A percentile compares a stretch with the other conserved stretches of the same genome.
phyloP scores from a whole-genome alignment of 768 basidiomycete genomes.

The Lepiota venenata region DNA sequence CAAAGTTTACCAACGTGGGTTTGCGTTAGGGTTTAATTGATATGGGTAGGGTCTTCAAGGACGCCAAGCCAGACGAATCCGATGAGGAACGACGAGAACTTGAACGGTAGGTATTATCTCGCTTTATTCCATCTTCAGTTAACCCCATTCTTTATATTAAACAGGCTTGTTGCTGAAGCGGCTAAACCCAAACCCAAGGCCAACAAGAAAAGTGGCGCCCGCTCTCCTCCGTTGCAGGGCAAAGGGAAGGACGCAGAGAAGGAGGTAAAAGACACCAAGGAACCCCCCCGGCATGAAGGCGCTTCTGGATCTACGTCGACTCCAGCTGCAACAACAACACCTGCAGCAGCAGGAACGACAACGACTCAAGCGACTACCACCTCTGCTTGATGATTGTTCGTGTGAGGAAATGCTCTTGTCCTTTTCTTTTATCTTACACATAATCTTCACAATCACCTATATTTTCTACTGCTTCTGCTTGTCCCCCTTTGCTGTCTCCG shows the following conservation, averaged over 20 bases:
- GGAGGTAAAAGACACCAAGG: not conserved
- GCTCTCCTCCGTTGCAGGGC: not conserved
- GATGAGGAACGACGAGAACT: constrained; percentile 94
- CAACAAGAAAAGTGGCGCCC: constrained; percentile 17
- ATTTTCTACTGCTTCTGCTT: too few relatives aligned
- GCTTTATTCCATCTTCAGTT: not conserved
- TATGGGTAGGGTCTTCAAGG: constrained; percentile 88
- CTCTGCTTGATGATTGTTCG: not conserved
- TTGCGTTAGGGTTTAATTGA: constrained; percentile 70
- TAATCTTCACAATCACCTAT: too few relatives aligned
- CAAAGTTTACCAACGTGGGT: not conserved
- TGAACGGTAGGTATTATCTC: constrained; percentile 62
- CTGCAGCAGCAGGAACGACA: not conserved
- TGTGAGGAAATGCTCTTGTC: too few relatives aligned
- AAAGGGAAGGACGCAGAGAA: not conserved
- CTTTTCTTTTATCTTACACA: too few relatives aligned
- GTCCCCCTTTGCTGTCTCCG: too few relatives aligned
- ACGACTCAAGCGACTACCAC: not conserved
- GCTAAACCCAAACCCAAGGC: constrained; percentile 68
- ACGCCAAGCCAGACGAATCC: constrained; percentile 79
- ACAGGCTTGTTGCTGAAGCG: constrained; percentile 84
- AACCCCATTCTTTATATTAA: too few relatives aligned
- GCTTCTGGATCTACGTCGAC: not conserved
- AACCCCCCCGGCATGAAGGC: not conserved
- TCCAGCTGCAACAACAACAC: not conserved